Evolutionary conservation across 176 grass and related monocot genomes (phyloP).

Genomic region (Carex scoparia): DNA sequence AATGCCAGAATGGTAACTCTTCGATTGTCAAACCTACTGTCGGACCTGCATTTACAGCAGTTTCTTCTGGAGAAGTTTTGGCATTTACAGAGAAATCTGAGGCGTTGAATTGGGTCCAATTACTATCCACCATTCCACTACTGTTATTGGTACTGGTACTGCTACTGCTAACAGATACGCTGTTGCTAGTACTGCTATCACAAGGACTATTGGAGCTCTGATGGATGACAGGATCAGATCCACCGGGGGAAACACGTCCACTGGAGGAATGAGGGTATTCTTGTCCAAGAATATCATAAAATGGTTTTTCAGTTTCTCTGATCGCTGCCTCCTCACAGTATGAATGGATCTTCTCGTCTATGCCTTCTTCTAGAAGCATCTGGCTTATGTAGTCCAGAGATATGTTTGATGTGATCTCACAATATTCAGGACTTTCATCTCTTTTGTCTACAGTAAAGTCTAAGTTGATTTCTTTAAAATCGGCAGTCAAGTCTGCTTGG

Average conservation of each 20-base stretch:
- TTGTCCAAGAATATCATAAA: constrained; percentile 28
- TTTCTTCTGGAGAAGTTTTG: not conserved
- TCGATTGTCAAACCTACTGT: not conserved
- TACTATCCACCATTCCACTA: not conserved
- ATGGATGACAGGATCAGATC: not conserved
- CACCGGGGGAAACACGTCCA: not conserved
- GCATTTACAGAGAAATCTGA: constrained; percentile 7
- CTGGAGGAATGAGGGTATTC: constrained; percentile 9
- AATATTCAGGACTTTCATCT: constrained; percentile 27
- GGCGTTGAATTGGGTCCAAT: constrained; percentile 19
- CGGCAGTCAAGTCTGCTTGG: not conserved
- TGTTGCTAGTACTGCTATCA: not conserved
- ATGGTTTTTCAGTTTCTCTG: constrained; percentile 16
- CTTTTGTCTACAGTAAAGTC: not conserved
- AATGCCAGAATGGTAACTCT: constrained; percentile 17
- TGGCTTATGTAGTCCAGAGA: constrained; percentile 20
- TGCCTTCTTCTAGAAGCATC: constrained; percentile 24
- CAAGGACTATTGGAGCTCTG: constrained; percentile 9
- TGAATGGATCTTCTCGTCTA: constrained; percentile 21
- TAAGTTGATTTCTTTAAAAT: not conserved
- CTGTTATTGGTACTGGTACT: constrained; percentile 4
- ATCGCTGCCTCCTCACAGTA: constrained; percentile 20
- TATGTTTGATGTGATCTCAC: constrained; percentile 25
- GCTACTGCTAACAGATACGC: constrained; percentile 16
- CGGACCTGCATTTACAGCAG: not conserved